phyloP scores from a whole-genome alignment of 257 asterid species.

The Ballota nigra region DNA sequence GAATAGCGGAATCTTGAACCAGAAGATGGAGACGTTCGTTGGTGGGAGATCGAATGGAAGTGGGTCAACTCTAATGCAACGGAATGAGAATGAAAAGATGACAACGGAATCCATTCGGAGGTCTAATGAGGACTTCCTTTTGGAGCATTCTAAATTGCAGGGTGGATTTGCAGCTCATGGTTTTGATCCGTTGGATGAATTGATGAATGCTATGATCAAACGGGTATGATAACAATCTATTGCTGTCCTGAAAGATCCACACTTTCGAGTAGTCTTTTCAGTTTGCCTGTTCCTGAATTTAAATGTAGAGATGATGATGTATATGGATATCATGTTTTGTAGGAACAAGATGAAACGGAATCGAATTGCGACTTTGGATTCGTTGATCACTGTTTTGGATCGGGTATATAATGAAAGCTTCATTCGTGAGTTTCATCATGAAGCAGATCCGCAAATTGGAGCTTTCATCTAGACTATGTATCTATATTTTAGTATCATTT shows the following conservation, averaged over 20 bases:
- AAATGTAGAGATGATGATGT: not conserved
- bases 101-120: constrained; percentile 34
- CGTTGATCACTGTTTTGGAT: constrained; percentile 52
- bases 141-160: constrained; percentile 54
- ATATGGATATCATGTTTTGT: constrained; percentile 18
- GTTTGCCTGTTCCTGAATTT: not conserved
- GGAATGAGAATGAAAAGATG: constrained; percentile 31
- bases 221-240: constrained; percentile 37
- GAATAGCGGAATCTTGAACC: constrained; percentile 30
- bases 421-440: not conserved
- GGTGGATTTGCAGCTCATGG: constrained; percentile 36
- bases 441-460: constrained; percentile 25
- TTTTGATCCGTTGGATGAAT: constrained; percentile 38
- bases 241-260: not conserved
- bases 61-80: constrained; percentile 43
- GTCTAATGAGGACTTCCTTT: constrained; percentile 44
- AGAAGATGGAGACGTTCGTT: constrained; percentile 43
- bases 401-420: constrained; percentile 34
- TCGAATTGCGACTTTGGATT: constrained; percentile 51
- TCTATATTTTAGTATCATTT: constrained; percentile 31
- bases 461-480: constrained; percentile 36
- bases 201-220: constrained; percentile 39
- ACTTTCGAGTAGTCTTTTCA: not conserved
- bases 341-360: constrained; percentile 63
- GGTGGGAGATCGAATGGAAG: constrained; percentile 44